Percentiles rank a stretch among this genome's conserved stretches.
These are phyloP conservation scores for Achlya hypogyna DNA, from an alignment of 352 stramenopile species.

Conservation along the genomic window DNA sequence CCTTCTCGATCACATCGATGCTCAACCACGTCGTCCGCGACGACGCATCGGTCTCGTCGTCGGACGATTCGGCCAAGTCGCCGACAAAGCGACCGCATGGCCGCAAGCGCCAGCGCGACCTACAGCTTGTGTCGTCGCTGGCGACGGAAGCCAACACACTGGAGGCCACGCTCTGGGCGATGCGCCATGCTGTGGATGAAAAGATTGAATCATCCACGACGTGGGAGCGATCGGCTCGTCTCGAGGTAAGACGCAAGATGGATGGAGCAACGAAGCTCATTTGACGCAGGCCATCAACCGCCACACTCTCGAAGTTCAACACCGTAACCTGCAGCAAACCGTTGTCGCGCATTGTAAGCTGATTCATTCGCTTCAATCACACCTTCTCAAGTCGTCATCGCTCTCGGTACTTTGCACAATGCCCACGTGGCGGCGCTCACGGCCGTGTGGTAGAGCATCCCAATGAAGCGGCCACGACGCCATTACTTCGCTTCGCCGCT, in stretches of 20 bases:
- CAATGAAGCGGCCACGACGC: neutral
- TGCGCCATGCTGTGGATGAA: neutral
- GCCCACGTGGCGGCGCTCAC: no score
- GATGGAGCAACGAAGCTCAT: neutral
- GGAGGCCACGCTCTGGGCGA: neutral
- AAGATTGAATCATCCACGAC: neutral
- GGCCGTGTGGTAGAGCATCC: neutral
- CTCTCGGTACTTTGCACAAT: neutral
- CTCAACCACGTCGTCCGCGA: neutral
- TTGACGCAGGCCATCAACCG: neutral
- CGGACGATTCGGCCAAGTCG: neutral
- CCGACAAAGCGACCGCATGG: neutral
- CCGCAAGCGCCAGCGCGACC: neutral
- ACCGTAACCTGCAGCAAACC: neutral
- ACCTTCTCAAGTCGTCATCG: neutral
- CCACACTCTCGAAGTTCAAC: neutral
- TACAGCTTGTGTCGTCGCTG: neutral
- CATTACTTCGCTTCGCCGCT: neutral
- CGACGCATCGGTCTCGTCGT: neutral
- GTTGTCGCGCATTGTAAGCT: neutral
- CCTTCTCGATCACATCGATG: constrained; percentile 1
- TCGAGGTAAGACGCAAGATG: neutral
- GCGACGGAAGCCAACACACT: neutral
- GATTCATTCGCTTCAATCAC: constrained; percentile 3
- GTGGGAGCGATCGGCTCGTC: neutral